phyloP scores from a whole-genome alignment of 2,329 filamentous ascomycete genomes.

The Massarina eburnea region DNA sequence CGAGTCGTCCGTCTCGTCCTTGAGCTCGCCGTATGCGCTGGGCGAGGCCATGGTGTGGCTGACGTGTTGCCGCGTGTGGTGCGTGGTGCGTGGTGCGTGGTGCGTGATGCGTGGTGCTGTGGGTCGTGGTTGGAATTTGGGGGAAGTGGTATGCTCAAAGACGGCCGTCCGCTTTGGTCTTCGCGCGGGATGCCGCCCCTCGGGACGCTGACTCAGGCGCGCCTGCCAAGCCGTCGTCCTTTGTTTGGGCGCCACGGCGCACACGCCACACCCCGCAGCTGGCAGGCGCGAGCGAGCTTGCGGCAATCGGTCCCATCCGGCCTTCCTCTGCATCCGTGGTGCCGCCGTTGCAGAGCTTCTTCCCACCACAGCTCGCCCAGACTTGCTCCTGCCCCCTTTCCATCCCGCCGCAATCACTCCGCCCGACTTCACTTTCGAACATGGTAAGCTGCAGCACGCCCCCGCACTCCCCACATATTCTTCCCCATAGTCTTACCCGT shows the following conservation, averaged over 20 bases:
- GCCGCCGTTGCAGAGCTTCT: constrained; percentile 5
- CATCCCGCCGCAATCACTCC: neutral
- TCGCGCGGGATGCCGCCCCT: no score
- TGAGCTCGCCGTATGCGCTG: constrained; percentile 40
- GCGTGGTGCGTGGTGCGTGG: neutral
- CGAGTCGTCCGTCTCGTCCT: constrained; percentile 38
- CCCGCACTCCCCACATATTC: constrained; percentile 2
- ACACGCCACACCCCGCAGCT: constrained; percentile 21
- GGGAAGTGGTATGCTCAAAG: neutral
- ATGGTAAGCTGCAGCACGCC: constrained; percentile 31
- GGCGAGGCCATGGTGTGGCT: constrained; percentile 44
- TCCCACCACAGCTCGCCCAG: constrained; percentile 2
- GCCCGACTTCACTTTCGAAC: constrained; percentile 3
- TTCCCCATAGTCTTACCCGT: constrained; percentile 8
- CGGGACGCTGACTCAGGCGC: constrained; percentile 1
- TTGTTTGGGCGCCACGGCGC: constrained; percentile 12
- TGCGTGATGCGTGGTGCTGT: neutral
- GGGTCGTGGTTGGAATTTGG: neutral
- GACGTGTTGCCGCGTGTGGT: no score
- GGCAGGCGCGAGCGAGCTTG: constrained; percentile 10
- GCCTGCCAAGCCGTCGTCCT: neutral
- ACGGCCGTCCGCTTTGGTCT: neutral
- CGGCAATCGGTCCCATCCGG: constrained; percentile 21
- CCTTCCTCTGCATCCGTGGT: constrained; percentile 6
- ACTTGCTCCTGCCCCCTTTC: neutral